These are phyloP conservation scores for Rubroboletus pulcherrimus DNA, from an alignment of 768 basidiomycete genomes.

Conservation along the genomic window DNA sequence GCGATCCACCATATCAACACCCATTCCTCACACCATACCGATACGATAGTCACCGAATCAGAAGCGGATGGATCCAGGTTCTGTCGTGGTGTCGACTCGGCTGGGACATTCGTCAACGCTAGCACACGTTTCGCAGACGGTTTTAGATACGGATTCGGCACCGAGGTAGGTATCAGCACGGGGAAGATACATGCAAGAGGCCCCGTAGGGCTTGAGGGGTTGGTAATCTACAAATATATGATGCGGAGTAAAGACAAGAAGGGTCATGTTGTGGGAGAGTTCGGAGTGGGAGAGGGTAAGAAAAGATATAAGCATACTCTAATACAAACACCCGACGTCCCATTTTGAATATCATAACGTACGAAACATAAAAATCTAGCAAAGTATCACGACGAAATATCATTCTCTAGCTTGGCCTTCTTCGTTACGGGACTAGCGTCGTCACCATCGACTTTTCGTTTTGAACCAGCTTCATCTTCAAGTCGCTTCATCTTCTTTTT, in stretches of 20 bases:
- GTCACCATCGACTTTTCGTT: constrained; percentile 71
- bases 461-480: constrained; percentile 40
- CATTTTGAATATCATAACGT: constrained; percentile 19
- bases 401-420: constrained; percentile 57
- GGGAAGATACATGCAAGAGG: constrained; percentile 96
- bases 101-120: constrained; percentile 92
- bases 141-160: constrained; percentile 94
- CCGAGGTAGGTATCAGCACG: constrained; percentile 97
- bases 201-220: constrained; percentile 90
- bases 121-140: constrained; percentile 97
- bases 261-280: constrained; percentile 88
- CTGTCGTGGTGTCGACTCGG: constrained; percentile 85
- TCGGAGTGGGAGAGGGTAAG: constrained; percentile 66
- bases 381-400: constrained; percentile 18
- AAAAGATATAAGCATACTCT: constrained; percentile 67
- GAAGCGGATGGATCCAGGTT: constrained; percentile 63
- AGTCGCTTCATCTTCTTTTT: constrained; percentile 72
- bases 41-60: constrained; percentile 85
- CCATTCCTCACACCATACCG: constrained; percentile 95
- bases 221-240: constrained; percentile 96
- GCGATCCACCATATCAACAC: constrained; percentile 90
- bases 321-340: constrained; percentile 19
- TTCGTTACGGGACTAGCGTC: constrained; percentile 48
- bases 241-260: constrained; percentile 66
- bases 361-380: neutral